Evolutionary conservation across 2,329 filamentous ascomycete genomes (phyloP).

Genomic region (Penicillium corylophilum): DNA sequence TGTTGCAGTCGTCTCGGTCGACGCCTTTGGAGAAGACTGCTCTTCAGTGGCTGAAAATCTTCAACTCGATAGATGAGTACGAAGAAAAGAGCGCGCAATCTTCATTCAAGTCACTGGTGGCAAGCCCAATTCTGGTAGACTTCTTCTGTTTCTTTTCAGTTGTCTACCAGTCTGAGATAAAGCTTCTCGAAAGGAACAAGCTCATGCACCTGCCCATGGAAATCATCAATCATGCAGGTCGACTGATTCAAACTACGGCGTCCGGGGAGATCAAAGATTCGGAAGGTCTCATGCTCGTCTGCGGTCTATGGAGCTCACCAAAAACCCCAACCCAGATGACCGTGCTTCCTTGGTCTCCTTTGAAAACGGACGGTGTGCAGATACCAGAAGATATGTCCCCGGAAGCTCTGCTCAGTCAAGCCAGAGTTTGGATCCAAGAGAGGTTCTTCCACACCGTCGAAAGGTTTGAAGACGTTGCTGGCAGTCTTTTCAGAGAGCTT

Average conservation of each 20-base stretch:
- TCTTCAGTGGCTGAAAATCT: slow-evolving; percentile 1
- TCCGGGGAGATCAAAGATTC: neutral
- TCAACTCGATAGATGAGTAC: neutral
- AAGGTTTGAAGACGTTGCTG: neutral
- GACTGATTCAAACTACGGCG: slow-evolving; percentile 1
- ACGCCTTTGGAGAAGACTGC: slow-evolving; percentile 2
- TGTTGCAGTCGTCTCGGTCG: neutral
- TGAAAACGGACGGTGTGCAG: neutral
- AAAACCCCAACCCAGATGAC: neutral
- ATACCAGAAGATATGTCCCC: neutral
- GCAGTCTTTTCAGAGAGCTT: neutral
- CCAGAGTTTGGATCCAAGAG: slow-evolving; percentile 1
- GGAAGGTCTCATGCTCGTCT: neutral
- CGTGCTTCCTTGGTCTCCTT: slow-evolving; percentile 9
- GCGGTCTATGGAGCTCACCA: slow-evolving; percentile 6
- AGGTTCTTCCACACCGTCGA: neutral
- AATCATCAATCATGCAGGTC: slow-evolving; percentile 1
- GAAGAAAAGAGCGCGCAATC: neutral
- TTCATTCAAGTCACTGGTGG: neutral
- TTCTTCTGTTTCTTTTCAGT: slow-evolving; percentile 8
- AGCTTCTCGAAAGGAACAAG: slow-evolving; percentile 1
- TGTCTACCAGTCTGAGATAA: neutral
- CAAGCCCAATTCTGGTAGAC: neutral
- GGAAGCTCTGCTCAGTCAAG: neutral
- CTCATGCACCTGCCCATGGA: slow-evolving; percentile 1